Conservation (phyloP, 2,329 filamentous ascomycete species). For the Hymenoscyphus repandus region DNA sequence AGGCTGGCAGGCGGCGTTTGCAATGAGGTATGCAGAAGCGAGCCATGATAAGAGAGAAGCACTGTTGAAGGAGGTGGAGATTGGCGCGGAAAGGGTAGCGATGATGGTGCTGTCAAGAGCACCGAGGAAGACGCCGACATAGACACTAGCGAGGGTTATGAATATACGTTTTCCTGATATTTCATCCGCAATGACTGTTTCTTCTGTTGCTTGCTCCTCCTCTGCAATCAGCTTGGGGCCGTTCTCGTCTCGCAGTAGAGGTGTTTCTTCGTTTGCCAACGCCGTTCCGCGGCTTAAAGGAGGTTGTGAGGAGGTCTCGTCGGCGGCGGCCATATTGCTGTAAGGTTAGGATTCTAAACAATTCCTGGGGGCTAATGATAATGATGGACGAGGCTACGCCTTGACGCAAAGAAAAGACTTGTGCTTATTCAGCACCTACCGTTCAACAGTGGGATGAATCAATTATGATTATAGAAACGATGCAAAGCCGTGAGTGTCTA, state of each 20-base stretch:
- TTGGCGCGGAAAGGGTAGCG: constrained; percentile 77
- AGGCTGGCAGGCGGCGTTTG: constrained; percentile 81
- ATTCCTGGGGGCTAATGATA: no score
- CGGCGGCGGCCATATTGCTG: constrained; percentile 11
- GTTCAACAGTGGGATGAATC: no score
- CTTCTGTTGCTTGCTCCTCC: constrained; percentile 10
- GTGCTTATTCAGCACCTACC: no score
- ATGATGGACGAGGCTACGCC: no score
- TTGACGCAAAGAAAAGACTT: background rate
- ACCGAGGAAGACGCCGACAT: constrained; percentile 58
- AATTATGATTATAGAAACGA: no score
- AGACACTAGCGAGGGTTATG: constrained; percentile 51
- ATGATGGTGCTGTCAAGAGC: constrained; percentile 76
- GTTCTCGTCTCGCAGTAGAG: constrained; percentile 23
- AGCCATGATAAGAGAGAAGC: constrained; percentile 82
- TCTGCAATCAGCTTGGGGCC: background rate
- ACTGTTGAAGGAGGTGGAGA: constrained; percentile 77
- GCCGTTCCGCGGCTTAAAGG: background rate
- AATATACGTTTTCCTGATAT: constrained; percentile 44
- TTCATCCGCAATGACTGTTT: constrained; percentile 41
- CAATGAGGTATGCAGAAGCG: constrained; percentile 80
- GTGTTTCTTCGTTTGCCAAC: constrained; percentile 25
- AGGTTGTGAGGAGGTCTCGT: background rate
- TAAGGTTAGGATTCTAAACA: no score
- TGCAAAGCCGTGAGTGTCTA: no score